phyloP scores from a whole-genome alignment of 352 stramenopile genomes.

The Globisporangium spiculum region DNA sequence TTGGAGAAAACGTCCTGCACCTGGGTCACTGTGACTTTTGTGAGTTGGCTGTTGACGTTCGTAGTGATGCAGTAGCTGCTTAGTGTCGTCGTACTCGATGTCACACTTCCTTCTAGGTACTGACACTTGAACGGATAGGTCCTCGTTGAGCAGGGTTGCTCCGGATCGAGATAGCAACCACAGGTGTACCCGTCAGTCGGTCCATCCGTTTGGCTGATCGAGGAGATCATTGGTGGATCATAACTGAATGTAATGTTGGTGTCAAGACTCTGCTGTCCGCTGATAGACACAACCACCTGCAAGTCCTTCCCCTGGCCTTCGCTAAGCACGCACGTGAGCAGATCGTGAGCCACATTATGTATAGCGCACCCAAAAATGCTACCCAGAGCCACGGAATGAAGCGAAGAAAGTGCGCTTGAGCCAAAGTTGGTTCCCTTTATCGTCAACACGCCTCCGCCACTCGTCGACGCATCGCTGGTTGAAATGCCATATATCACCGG shows the following conservation, averaged over 20 bases:
- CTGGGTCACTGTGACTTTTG: conserved; percentile 29
- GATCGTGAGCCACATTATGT: conserved; percentile 27
- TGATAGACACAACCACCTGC: conserved; percentile 36
- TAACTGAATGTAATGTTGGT: conserved; percentile 37
- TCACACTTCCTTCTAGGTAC: conserved; percentile 24
- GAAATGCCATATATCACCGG: conserved; percentile 39
- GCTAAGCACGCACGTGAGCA: conserved; percentile 33
- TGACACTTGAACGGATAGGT: conserved; percentile 39
- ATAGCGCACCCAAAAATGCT: conserved; percentile 35
- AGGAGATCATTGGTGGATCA: conserved; percentile 34
- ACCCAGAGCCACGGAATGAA: conserved; percentile 32
- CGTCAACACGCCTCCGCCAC: conserved; percentile 41
- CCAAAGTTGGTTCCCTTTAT: conserved; percentile 56
- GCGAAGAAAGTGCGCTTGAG: conserved; percentile 28
- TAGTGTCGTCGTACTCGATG: conserved; percentile 12
- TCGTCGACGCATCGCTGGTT: conserved; percentile 33
- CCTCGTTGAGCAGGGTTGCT: conserved; percentile 37
- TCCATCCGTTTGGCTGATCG: conserved; percentile 36
- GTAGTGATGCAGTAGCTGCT: conserved; percentile 36
- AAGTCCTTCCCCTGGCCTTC: conserved; percentile 42
- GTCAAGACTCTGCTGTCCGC: conserved; percentile 27
- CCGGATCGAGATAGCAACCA: conserved; percentile 31
- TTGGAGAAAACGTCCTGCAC: conserved; percentile 35
- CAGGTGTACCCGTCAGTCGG: conserved; percentile 56
- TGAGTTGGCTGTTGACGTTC: conserved; percentile 16